Evolutionary conservation across 768 basidiomycete genomes (phyloP), one percentile per base, ranked within the genome.

Genomic region (Amanita muscaria): DNA sequence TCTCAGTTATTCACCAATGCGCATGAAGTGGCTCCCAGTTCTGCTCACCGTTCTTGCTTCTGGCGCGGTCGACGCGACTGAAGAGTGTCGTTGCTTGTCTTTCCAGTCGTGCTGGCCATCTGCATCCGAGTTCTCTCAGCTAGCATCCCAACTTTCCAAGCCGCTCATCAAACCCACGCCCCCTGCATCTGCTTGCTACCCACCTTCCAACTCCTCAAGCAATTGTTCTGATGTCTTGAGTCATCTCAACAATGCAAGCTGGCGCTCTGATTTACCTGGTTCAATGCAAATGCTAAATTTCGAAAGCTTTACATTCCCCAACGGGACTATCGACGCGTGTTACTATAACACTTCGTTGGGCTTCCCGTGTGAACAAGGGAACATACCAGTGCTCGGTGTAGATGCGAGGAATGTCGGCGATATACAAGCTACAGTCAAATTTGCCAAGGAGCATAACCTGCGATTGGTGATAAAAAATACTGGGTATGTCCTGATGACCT

Each of bases 331-430:
- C 37, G 66, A 67, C 48, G 66, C 63, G 1, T 80, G 77, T 65
- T 76, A 73, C 29, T 46, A 76, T 32, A 67, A 77, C 44, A 68
- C 67, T 0, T 54, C 61, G 0, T 51, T 68, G 0, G 66, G 64
- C 3, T 36, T 60, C 12, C 61, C 66, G 5, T 76, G 73, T 46
- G 55, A 56, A 3, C 72, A 72, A 49, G 72, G 71, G 10, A 65
- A 63, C 34, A 61, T 73, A 0, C 66, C 74, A 1, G 57, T 65
- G 2, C 48, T 64, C n/a, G 67, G 64, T 2, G 69, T 70, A 4
- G 67, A 73, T 46, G 68, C 67, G 0, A 58, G 65, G 5, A 59
- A 58, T 0, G 59, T 59, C 1, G 42, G 46, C 7, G 72, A 73
- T 44, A 51, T 73, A 1, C 68, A 68, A 48, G 64, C 59, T 18